A percentile compares a stretch with the other conserved stretches of the same genome.
These are phyloP conservation scores for Glebionis coronaria DNA, from an alignment of 129 eudicot species.

Conservation along the genomic window DNA sequence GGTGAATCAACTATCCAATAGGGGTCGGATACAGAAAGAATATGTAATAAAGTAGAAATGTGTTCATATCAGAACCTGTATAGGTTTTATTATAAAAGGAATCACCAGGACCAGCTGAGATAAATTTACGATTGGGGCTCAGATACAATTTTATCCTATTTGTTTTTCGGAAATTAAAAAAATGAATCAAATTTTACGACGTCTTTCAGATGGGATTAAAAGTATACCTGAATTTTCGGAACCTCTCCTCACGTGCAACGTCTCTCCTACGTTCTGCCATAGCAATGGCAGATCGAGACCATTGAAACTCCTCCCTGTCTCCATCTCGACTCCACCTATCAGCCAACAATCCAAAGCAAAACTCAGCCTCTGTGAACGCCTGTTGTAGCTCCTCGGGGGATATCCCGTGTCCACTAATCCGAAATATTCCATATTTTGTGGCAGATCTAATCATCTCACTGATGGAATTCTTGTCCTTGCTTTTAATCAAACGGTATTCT, in stretches of 20 bases:
- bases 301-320: conserved; percentile 52
- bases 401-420: conserved; percentile 63
- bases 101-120: too few species aligned
- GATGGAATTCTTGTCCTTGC: conserved; percentile 39
- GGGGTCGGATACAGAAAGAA: too few species aligned
- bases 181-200: too few species aligned
- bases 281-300: conserved; percentile 44
- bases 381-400: conserved; percentile 39
- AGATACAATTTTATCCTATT: too few species aligned
- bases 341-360: conserved; percentile 44
- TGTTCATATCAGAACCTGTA: too few species aligned
- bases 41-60: too few species aligned
- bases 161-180: too few species aligned
- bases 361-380: conserved; percentile 39
- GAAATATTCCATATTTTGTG: conserved; percentile 44
- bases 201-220: not conserved
- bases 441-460: conserved; percentile 45
- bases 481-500: conserved; percentile 28
- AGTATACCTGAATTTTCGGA: conserved; percentile 55
- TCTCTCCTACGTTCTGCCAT: conserved; percentile 37
- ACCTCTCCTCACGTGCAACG: conserved; percentile 39
- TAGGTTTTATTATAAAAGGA: too few species aligned
- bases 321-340: conserved; percentile 46
- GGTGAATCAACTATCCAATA: too few species aligned
- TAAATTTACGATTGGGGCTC: too few species aligned